Percentiles rank a stretch among this genome's conserved stretches.
phyloP scores from a whole-genome alignment of 2,329 filamentous ascomycete species.

The Aureobasidium mangrovei region DNA sequence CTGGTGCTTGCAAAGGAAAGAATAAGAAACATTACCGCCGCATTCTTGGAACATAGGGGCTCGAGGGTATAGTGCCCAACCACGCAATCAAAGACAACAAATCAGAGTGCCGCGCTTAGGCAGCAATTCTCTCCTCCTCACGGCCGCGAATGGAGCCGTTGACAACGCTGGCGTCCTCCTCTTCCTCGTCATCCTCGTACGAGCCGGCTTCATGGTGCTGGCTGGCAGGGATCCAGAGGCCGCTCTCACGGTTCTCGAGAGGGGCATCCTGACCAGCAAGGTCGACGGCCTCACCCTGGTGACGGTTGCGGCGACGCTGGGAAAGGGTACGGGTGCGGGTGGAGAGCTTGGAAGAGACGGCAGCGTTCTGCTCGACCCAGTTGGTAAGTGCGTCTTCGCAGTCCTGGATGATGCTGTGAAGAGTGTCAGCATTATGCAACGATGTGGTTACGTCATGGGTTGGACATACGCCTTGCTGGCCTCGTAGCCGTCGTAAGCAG shows the following conservation, averaged over 20 bases:
- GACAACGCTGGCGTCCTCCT: constrained; percentile 43
- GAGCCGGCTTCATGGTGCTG: constrained; percentile 53
- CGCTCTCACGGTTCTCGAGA: constrained; percentile 62
- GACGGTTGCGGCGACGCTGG: constrained; percentile 63
- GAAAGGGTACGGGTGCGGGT: constrained; percentile 80
- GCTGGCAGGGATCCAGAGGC: constrained; percentile 69
- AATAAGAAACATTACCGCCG: constrained; percentile 12
- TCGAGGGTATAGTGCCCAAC: constrained; percentile 12
- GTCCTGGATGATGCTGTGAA: constrained; percentile 80
- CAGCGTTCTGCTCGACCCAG: constrained; percentile 87
- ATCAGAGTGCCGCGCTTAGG: constrained; percentile 4
- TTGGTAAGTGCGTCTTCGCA: constrained; percentile 96
- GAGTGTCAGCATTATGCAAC: constrained; percentile 18
- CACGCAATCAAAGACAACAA: constrained; percentile 5
- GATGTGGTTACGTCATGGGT: background rate
- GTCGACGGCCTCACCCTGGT: constrained; percentile 62
- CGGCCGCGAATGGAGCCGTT: constrained; percentile 37
- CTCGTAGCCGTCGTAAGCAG: constrained; percentile 96
- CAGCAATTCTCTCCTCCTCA: constrained; percentile 29
- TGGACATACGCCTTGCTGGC: constrained; percentile 69
- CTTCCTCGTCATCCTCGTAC: constrained; percentile 57
- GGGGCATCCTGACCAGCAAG: constrained; percentile 74
- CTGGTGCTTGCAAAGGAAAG: background rate
- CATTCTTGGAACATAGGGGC: constrained; percentile 6
- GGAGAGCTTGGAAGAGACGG: constrained; percentile 79